These are phyloP conservation scores for Vitis cinerea DNA, from an alignment of 164 flowering plant genomes.

Conservation along the genomic window DNA sequence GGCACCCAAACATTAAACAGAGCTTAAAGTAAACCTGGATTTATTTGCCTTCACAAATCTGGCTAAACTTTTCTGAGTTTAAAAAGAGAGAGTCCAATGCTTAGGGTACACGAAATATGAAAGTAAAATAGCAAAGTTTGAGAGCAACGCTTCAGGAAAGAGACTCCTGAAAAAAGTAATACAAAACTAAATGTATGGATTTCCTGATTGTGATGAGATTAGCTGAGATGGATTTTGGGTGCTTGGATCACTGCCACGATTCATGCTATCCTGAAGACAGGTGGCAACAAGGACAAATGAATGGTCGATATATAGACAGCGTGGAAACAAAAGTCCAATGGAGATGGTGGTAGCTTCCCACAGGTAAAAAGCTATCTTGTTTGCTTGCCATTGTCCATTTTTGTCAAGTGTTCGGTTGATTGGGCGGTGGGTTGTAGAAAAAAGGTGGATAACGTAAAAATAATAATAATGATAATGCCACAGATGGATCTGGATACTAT, in stretches of 20 bases:
- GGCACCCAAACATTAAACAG: too few relatives aligned
- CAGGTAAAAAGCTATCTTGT: not conserved
- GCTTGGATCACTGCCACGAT: not conserved
- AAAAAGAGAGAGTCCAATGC: conserved; percentile 11
- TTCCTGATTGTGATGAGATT: not conserved
- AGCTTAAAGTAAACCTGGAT: too few relatives aligned
- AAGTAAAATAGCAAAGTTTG: conserved; percentile 3
- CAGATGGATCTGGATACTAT: not conserved
- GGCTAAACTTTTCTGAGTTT: not conserved
- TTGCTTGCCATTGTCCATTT: not conserved
- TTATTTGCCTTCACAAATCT: not conserved
- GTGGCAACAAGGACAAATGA: not conserved
- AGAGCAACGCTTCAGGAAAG: not conserved
- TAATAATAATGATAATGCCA: conserved; percentile 1
- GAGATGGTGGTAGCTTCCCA: not conserved
- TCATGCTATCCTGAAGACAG: not conserved
- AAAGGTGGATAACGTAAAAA: not conserved
- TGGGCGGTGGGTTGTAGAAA: conserved; percentile 21
- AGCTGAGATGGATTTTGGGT: not conserved
- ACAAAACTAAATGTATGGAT: not conserved
- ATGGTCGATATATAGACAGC: not conserved
- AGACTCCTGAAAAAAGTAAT: conserved; percentile 5
- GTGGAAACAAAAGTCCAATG: not conserved
- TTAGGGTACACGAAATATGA: conserved; percentile 20
- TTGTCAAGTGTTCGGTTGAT: not conserved